These are phyloP conservation scores for Blastocystis sp. DNA, from an alignment of 352 stramenopile genomes.

Conservation along the genomic window DNA sequence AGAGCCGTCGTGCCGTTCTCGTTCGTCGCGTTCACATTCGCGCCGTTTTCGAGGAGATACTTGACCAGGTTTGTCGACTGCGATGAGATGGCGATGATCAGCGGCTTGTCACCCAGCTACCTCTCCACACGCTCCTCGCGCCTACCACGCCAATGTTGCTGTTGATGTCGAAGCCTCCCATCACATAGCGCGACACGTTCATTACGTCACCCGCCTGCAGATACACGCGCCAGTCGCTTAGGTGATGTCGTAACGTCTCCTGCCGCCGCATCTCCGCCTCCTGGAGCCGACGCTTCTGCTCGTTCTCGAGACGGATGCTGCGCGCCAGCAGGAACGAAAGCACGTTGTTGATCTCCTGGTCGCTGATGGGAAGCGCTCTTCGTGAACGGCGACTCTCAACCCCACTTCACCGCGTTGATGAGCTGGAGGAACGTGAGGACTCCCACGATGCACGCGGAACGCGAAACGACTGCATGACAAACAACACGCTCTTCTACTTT, in stretches of 20 bases:
- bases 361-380: not conserved
- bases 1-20: slow-evolving; percentile 25
- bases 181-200: slow-evolving; percentile 14
- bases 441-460: slow-evolving; percentile 24
- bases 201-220: not conserved
- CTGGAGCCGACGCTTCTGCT: not conserved
- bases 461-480: slow-evolving; percentile 1
- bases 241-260: slow-evolving; percentile 13
- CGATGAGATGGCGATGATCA: slow-evolving; percentile 6
- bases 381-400: not conserved
- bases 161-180: slow-evolving; percentile 35
- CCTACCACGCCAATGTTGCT: slow-evolving; percentile 11
- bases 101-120: slow-evolving; percentile 20
- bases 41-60: slow-evolving; percentile 14
- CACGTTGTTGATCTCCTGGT: slow-evolving; percentile 9
- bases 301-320: not conserved
- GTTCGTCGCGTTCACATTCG: slow-evolving; percentile 30
- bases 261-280: not conserved
- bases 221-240: slow-evolving; percentile 42
- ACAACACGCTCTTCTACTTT: not conserved
- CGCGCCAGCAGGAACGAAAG: slow-evolving; percentile 1
- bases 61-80: not conserved
- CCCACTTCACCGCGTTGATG: slow-evolving; percentile 15
- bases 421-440: slow-evolving; percentile 31
- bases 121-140: not conserved